These are phyloP conservation scores for Fusarium multiceps DNA, from an alignment of 2,329 filamentous ascomycete species.

Conservation along the genomic window DNA sequence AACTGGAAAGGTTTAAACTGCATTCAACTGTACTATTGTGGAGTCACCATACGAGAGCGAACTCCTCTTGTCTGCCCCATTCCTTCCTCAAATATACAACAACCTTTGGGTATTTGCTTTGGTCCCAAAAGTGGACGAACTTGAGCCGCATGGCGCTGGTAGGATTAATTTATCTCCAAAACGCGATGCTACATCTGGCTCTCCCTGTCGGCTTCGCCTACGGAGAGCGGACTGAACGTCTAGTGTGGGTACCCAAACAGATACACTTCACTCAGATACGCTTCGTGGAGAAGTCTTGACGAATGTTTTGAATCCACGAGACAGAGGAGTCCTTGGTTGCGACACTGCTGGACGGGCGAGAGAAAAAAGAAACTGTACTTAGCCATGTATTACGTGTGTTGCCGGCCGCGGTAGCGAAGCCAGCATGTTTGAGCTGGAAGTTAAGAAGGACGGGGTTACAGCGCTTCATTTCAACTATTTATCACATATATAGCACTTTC, in stretches of 20 bases:
- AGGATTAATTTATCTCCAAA: slow-evolving; percentile 43
- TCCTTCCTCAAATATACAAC: slow-evolving; percentile 35
- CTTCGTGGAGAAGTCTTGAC: slow-evolving; percentile 15
- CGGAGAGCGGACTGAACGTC: slow-evolving; percentile 24
- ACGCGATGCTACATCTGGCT: slow-evolving; percentile 42
- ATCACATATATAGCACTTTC: slow-evolving; percentile 38
- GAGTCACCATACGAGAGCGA: slow-evolving; percentile 30
- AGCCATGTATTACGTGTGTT: slow-evolving; percentile 38
- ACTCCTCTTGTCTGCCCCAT: slow-evolving; percentile 32
- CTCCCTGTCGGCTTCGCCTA: slow-evolving; percentile 22
- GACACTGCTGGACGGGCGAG: slow-evolving; percentile 17
- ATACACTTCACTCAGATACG: slow-evolving; percentile 12
- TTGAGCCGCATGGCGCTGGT: slow-evolving; percentile 50
- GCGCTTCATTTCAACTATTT: slow-evolving; percentile 37
- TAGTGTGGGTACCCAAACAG: slow-evolving; percentile 9
- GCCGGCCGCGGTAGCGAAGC: slow-evolving; percentile 17
- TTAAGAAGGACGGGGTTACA: slow-evolving; percentile 32
- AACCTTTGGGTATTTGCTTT: slow-evolving; percentile 50
- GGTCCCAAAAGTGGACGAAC: slow-evolving; percentile 48
- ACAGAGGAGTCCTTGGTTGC: slow-evolving; percentile 17
- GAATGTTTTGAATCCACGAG: slow-evolving; percentile 21
- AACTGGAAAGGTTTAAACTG: slow-evolving; percentile 21
- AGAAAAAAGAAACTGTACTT: slow-evolving; percentile 38
- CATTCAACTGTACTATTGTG: slow-evolving; percentile 30
- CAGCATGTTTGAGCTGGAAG: slow-evolving; percentile 19